These are phyloP conservation scores for Naganishia sp. DNA, from an alignment of 1,284 basidiomycete species.

Conservation along the genomic window DNA sequence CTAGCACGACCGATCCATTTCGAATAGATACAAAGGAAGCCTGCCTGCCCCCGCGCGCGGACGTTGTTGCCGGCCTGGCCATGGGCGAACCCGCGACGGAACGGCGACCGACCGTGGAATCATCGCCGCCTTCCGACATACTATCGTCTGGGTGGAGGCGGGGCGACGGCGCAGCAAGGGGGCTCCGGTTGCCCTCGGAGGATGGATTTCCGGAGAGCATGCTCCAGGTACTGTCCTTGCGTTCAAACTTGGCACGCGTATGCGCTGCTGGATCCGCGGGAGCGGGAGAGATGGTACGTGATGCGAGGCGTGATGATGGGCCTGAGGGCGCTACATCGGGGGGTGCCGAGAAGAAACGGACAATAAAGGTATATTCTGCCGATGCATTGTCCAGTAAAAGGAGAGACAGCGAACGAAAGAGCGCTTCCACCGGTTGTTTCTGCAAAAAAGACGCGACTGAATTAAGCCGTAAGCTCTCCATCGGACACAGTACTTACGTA, in stretches of 20 bases:
- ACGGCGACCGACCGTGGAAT: not conserved
- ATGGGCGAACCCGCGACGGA: not conserved
- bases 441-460: constrained; percentile 49
- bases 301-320: not conserved
- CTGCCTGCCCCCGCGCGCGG: not conserved
- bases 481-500: constrained; percentile 61
- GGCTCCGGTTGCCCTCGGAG: constrained; percentile 1
- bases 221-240: constrained; percentile 20
- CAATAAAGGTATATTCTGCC: constrained; percentile 83
- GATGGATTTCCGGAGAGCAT: not conserved
- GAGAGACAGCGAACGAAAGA: constrained; percentile 78
- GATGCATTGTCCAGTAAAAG: constrained; percentile 92
- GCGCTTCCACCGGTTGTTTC: constrained; percentile 79
- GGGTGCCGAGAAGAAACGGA: constrained; percentile 67
- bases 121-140: constrained; percentile 15
- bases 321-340: not conserved
- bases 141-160: constrained; percentile 12
- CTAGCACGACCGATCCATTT: constrained; percentile 11
- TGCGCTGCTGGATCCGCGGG: not conserved
- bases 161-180: constrained; percentile 4
- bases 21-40: not conserved
- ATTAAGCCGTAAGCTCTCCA: not conserved
- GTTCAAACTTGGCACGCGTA: constrained; percentile 1
- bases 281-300: not conserved
- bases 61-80: not conserved